These are phyloP conservation scores for Solanum appendiculatum DNA, from an alignment of 257 asterid genomes.

Conservation along the genomic window DNA sequence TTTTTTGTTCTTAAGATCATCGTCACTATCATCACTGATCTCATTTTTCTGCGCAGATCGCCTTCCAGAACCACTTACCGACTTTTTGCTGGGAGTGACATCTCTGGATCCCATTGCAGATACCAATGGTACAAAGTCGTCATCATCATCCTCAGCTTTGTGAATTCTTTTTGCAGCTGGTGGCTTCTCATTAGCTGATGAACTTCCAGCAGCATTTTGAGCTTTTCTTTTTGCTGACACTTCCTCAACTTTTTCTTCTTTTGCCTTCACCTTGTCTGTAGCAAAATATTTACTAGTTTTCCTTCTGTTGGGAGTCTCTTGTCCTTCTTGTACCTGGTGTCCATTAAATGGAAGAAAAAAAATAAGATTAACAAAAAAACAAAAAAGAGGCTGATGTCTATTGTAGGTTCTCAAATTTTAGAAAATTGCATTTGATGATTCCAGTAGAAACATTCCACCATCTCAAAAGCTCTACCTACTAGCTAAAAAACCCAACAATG, in stretches of 20 bases:
- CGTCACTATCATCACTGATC: slow-evolving; percentile 39
- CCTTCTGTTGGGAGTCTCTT: slow-evolving; percentile 63
- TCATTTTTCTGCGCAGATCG: slow-evolving; percentile 38
- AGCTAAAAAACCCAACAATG: background rate
- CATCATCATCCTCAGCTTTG: slow-evolving; percentile 62
- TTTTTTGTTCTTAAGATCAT: slow-evolving; percentile 21
- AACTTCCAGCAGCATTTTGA: slow-evolving; percentile 19
- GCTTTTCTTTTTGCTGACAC: slow-evolving; percentile 48
- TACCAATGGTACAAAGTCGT: slow-evolving; percentile 45
- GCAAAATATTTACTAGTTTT: slow-evolving; percentile 92
- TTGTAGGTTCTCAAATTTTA: background rate
- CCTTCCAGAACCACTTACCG: slow-evolving; percentile 61
- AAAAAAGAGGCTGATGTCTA: background rate
- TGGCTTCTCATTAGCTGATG: slow-evolving; percentile 28
- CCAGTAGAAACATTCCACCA: background rate
- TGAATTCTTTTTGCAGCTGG: slow-evolving; percentile 45
- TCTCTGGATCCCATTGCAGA: slow-evolving; percentile 35
- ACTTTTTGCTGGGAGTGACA: slow-evolving; percentile 54
- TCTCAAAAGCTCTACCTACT: background rate
- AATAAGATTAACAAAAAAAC: background rate
- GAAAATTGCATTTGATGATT: background rate
- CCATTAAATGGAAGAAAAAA: background rate
- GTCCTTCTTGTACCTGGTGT: slow-evolving; percentile 44
- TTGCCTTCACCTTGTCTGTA: slow-evolving; percentile 30
- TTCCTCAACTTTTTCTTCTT: slow-evolving; percentile 53